phyloP scores from a whole-genome alignment of 2,329 filamentous ascomycete species.

The Pseudovirgaria hyperparasitica region DNA sequence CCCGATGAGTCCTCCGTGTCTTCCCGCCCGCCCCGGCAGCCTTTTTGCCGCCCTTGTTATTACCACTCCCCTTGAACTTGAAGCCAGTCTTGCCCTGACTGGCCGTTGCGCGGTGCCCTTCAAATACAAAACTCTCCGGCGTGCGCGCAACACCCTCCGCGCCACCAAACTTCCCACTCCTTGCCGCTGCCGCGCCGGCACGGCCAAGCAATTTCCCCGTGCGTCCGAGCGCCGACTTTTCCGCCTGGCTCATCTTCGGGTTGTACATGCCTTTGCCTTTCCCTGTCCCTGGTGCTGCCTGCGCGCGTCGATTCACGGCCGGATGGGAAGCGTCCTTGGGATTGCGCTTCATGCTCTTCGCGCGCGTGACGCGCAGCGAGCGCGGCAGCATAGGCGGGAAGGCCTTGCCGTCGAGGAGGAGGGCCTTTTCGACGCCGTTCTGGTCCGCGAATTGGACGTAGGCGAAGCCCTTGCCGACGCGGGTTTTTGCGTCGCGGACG shows the following conservation, averaged over 20 bases:
- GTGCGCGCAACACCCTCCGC: constrained; percentile 15
- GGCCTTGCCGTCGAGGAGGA: constrained; percentile 79
- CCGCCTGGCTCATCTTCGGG: constrained; percentile 56
- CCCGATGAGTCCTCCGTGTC: constrained; percentile 8
- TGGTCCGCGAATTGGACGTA: constrained; percentile 90
- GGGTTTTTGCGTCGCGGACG: constrained; percentile 74
- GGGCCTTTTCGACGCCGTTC: constrained; percentile 81
- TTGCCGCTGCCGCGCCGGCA: constrained; percentile 41
- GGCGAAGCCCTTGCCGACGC: constrained; percentile 92
- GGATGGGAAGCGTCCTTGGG: constrained; percentile 16
- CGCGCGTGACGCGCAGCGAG: constrained; percentile 71
- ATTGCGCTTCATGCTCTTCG: constrained; percentile 49
- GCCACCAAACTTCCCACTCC: constrained; percentile 9
- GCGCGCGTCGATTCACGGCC: constrained; percentile 12
- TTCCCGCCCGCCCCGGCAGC: constrained; percentile 20
- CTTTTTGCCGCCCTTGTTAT: constrained; percentile 31
- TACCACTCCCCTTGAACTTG: constrained; percentile 41
- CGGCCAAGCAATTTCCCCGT: constrained; percentile 62
- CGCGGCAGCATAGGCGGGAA: constrained; percentile 92
- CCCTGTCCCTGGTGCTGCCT: constrained; percentile 1
- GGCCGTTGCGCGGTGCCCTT: constrained; percentile 61
- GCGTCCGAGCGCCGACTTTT: constrained; percentile 60
- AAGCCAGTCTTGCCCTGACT: constrained; percentile 52
- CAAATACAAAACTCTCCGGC: constrained; percentile 65
- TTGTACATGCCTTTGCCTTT: constrained; percentile 42